Evolutionary conservation across 345 rosid genomes (phyloP).

Genomic region (Arabis alpina): DNA sequence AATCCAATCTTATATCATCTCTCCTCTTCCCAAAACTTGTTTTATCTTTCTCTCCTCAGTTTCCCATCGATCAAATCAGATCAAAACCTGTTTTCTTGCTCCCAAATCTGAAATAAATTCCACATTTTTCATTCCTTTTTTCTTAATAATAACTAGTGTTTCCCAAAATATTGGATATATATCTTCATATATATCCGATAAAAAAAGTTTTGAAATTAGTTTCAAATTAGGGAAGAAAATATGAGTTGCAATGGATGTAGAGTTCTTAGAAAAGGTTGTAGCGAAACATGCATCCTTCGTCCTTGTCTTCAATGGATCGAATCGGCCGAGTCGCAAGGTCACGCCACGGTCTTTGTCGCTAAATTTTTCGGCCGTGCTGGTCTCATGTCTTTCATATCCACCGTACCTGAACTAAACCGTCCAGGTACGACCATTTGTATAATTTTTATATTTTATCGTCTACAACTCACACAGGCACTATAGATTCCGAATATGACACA

Average conservation of each 20-base stretch:
- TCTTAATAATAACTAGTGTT: neutral
- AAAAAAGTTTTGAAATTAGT: no score
- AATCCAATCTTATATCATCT: slow-evolving; percentile 24
- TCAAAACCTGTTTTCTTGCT: slow-evolving; percentile 11
- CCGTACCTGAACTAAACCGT: slow-evolving; percentile 82
- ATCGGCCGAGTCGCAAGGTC: slow-evolving; percentile 85
- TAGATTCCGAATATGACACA: no score
- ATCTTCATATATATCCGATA: neutral
- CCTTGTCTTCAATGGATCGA: slow-evolving; percentile 96
- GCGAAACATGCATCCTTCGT: slow-evolving; percentile 88
- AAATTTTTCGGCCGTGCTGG: slow-evolving; percentile 99
- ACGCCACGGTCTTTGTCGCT: slow-evolving; percentile 95
- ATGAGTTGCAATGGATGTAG: slow-evolving; percentile 97
- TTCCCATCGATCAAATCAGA: slow-evolving; percentile 9
- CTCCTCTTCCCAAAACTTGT: slow-evolving; percentile 25
- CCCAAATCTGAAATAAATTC: slow-evolving; percentile 2
- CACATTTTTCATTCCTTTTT: neutral
- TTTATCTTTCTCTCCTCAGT: slow-evolving; percentile 11
- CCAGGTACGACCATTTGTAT: slow-evolving; percentile 57
- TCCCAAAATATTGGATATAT: slow-evolving; percentile 16
- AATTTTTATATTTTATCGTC: neutral
- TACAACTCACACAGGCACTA: no score
- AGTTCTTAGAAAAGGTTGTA: slow-evolving; percentile 92
- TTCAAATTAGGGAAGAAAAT: neutral
- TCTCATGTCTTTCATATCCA: slow-evolving; percentile 92